Evolutionary conservation across 345 rosid species (phyloP).

Genomic region (Aquilaria malaccensis): DNA sequence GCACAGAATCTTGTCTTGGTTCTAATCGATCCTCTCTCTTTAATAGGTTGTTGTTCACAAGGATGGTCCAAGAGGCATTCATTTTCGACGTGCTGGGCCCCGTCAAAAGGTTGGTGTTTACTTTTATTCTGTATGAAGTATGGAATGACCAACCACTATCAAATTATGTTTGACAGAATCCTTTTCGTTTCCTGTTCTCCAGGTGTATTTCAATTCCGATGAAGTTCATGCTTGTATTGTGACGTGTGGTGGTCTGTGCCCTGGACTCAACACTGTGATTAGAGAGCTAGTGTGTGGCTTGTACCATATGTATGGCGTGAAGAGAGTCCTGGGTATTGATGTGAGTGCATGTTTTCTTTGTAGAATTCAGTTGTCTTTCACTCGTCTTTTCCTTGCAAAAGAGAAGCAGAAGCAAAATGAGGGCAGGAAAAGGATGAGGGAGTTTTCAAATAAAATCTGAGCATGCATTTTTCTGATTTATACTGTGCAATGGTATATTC

Average conservation of each 20-base stretch:
- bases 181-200: neutral
- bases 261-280: conserved; percentile 84
- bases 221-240: conserved; percentile 87
- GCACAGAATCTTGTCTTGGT: conserved; percentile 1
- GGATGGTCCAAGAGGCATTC: conserved; percentile 47
- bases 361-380: neutral
- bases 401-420: no score
- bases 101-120: conserved; percentile 41
- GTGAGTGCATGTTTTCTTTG: conserved; percentile 30
- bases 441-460: neutral
- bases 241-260: conserved; percentile 95
- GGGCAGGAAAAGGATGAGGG: neutral
- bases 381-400: neutral
- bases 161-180: no score
- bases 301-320: conserved; percentile 79
- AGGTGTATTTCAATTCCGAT: conserved; percentile 69
- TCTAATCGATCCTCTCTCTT: neutral
- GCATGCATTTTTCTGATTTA: neutral
- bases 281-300: conserved; percentile 79
- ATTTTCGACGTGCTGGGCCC: conserved; percentile 73
- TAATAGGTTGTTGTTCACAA: conserved; percentile 47
- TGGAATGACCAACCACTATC: no score
- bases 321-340: conserved; percentile 67
- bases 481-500: neutral
- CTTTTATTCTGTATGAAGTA: no score